Evolutionary conservation across 2,329 filamentous ascomycete species (phyloP), one percentile per base, ranked within the genome.

Genomic region (Microcera coccophila): DNA sequence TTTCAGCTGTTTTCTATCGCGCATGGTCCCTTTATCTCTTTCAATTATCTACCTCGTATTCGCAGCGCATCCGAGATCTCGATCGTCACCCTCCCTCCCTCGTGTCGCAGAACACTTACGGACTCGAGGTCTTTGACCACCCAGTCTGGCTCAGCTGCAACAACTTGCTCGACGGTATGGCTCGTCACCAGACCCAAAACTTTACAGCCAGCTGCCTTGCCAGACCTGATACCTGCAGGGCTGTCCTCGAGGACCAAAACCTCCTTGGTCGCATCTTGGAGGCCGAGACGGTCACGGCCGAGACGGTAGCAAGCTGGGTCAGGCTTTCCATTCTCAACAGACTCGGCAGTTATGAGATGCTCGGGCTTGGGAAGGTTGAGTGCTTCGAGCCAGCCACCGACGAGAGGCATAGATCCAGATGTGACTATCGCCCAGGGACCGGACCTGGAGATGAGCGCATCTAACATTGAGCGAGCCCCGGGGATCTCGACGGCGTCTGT

Each of bases 351-450:
- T 48, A 91, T 78, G 38, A 90, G 72, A 55, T 82, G 74, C 50
- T 77, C 70, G 1, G 86, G 36, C 22, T 37, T 70, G 12, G 85
- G 79, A 40, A 91, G 76, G 28, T 74, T 67, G 45, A 90, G 73
- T 22, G 81, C 78, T 28, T 75, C 68, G 35, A 90, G 75, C 87
- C 87, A 91, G 50, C 86, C 87, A 37, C 71, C 72, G 5, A 90
- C 78, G 10, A 91, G 76, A 48, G 72, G 81, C 39, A 69, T 62
- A 3, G 84, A 87, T 32, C 85, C 87, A 1, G 84, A 89, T 0
- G 82, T 85, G 44, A 90, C 90, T 55, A 97, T 94, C 38, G 88
- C 87, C 93, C 91, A 97, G 42, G 82, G 84, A 3, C 78, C 79
- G 32, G 70, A 66, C 39, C 71, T 70, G 28, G 73, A 64, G 49